A percentile compares a stretch with the other conserved stretches of the same genome.
These are phyloP conservation scores for Candida montana DNA, from an alignment of 805 yeast genomes.

Conservation along the genomic window DNA sequence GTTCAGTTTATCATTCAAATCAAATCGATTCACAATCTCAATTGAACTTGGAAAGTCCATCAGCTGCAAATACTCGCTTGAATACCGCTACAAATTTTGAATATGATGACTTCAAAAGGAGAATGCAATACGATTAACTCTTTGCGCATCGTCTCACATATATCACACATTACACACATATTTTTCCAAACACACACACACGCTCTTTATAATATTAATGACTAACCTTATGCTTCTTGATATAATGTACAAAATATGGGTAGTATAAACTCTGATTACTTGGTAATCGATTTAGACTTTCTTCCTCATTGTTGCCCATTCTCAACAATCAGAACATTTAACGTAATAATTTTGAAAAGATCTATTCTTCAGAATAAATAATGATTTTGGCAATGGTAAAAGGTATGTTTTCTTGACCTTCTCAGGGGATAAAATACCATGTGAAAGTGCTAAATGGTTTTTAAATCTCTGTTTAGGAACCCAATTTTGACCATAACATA, in stretches of 20 bases:
- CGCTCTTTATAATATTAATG: neutral
- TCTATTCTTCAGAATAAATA: slow-evolving; percentile 12
- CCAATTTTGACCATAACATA: slow-evolving; percentile 26
- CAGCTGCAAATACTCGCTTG: neutral
- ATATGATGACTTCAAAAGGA: slow-evolving; percentile 22
- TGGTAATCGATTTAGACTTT: neutral
- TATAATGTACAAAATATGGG: slow-evolving; percentile 20
- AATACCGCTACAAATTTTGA: slow-evolving; percentile 12
- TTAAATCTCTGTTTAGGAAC: slow-evolving; percentile 9
- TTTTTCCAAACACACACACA: neutral
- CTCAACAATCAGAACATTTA: slow-evolving; percentile 18
- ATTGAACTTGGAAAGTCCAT: neutral
- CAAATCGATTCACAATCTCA: slow-evolving; percentile 1
- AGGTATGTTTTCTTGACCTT: slow-evolving; percentile 1
- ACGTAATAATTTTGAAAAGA: slow-evolving; percentile 10
- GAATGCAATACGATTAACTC: slow-evolving; percentile 18
- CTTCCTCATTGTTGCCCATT: slow-evolving; percentile 13
- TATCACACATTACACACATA: too few relatives aligned
- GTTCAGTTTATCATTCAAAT: slow-evolving; percentile 9
- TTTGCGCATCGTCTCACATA: too few relatives aligned
- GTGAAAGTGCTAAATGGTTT: slow-evolving; percentile 21
- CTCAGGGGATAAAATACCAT: slow-evolving; percentile 17
- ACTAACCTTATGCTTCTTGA: slow-evolving; percentile 13
- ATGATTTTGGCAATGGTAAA: slow-evolving; percentile 16
- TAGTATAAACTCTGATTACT: slow-evolving; percentile 18